These are phyloP conservation scores for Bigelowiella natans DNA, from an alignment of 78 protist species.

Conservation along the genomic window DNA sequence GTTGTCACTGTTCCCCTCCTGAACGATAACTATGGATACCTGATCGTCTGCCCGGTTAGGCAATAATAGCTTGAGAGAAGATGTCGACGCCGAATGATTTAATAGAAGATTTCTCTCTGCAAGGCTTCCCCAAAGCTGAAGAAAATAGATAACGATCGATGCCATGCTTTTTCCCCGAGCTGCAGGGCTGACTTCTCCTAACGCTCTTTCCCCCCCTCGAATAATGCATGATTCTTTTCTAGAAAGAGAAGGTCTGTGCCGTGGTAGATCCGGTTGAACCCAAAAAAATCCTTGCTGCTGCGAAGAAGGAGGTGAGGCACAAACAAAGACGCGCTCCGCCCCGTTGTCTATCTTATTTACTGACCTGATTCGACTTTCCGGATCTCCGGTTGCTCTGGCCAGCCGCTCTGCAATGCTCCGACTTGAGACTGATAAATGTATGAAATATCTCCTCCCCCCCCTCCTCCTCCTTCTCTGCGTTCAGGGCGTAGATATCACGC, in stretches of 20 bases:
- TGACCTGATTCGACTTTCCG: too few species aligned
- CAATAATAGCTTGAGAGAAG: too few species aligned
- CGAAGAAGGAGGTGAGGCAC: background rate
- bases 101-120: too few species aligned
- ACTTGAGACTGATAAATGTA: too few species aligned
- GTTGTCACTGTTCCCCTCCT: background rate
- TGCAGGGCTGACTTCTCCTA: background rate
- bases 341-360: too few species aligned
- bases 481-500: background rate
- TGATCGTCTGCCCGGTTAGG: background rate
- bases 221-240: background rate
- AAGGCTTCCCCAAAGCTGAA: too few species aligned
- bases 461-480: too few species aligned
- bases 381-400: too few species aligned
- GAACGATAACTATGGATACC: background rate
- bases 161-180: background rate
- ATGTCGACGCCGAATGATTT: too few species aligned
- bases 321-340: too few species aligned
- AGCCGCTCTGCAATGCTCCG: too few species aligned
- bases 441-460: too few species aligned
- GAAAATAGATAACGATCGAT: background rate
- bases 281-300: background rate
- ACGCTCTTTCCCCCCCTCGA: background rate
- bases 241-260: background rate
- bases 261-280: background rate